Base-by-base conservation (phyloP, 257 asterid species). In the Perilla frutescens region DNA sequence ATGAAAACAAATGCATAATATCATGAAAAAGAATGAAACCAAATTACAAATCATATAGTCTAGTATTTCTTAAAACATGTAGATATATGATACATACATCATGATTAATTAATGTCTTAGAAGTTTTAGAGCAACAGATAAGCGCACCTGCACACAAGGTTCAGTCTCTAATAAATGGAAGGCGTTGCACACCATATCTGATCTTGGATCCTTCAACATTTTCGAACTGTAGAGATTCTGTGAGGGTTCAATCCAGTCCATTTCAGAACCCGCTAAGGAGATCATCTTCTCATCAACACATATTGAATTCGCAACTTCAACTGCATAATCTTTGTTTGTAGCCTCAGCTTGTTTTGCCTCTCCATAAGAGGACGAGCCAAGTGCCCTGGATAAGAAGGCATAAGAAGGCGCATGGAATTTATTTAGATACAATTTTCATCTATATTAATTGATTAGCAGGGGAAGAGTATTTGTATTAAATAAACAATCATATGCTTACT, bases 231-330 rank as follows among this genome's bases (percentile, higher is more conserved):
- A 77, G 9, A 85, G 60, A 70, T 76, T 76, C 15, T 69, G 4
- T 0, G 88, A 66, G 4, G 96, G 96, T 63, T 91, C 94, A 6
- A 84, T 45, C 96, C 97, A 86, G 62, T 89, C 96, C 51, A 59
- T 73, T 59, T 58, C 37, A 20, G 26, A 20, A 20, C 26, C 26
- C 26, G 26, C 26, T 20, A 20, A 20, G 26, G 26, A 20, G 26
- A 20, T 20, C 26, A 20, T 20, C 26, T 20, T 20, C 26, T 20
- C 26, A 20, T 20, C 26, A 20, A 20, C 26, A 20, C 26, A 20
- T 20, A 20, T 20, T 20, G 26, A 20, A 20, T 20, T 20, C 26
- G 4, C 37, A 2, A 34, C 37, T 34, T 34, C 37, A 34, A 34
- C 37, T 34, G 37, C 37, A 34, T 2, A 34, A 34, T 34, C 37